Percentiles rank a stretch among this genome's conserved stretches.
Evolutionary conservation across 2,329 filamentous ascomycete species (phyloP).

Genomic region (Pseudopithomyces chartarum): DNA sequence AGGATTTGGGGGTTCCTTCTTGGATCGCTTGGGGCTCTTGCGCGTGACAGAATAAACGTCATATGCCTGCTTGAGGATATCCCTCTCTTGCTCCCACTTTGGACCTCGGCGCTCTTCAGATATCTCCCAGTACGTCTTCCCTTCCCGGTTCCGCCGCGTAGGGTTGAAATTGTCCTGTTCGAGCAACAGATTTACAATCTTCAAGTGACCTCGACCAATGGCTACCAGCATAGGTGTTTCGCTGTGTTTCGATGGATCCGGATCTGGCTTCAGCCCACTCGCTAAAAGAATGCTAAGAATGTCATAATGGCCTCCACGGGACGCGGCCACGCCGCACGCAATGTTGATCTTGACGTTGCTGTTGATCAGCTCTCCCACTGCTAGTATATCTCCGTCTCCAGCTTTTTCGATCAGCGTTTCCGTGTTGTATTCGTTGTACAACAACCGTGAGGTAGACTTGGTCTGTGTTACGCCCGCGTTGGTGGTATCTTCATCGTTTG

Average conservation of each 20-base stretch:
- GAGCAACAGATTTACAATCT: conserved; percentile 80
- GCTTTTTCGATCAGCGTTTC: conserved; percentile 56
- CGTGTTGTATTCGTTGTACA: conserved; percentile 56
- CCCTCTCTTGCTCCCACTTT: conserved; percentile 86
- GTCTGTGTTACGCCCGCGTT: conserved; percentile 32
- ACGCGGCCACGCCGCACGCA: conserved; percentile 86
- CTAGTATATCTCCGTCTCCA: conserved; percentile 53
- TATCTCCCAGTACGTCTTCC: conserved; percentile 85
- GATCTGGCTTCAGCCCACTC: conserved; percentile 52
- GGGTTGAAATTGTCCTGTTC: conserved; percentile 83
- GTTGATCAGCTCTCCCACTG: conserved; percentile 55
- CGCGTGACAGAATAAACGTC: conserved; percentile 57
- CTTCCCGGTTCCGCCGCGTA: conserved; percentile 71
- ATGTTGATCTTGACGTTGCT: conserved; percentile 68
- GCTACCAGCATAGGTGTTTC: conserved; percentile 93
- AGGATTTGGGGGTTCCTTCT: conserved; percentile 39
- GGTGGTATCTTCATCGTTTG: conserved; percentile 55
- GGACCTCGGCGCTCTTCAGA: conserved; percentile 82
- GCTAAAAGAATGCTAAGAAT: conserved; percentile 74
- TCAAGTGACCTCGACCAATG: conserved; percentile 85
- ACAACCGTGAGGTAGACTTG: conserved; percentile 48
- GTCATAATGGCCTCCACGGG: conserved; percentile 87
- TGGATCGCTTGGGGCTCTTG: conserved; percentile 39
- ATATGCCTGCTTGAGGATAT: conserved; percentile 76
- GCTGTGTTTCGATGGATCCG: conserved; percentile 76